Evolutionary conservation across 1,284 basidiomycete species (phyloP), one percentile per base, ranked within the genome.

Genomic region (Taiwanofungus camphoratus): DNA sequence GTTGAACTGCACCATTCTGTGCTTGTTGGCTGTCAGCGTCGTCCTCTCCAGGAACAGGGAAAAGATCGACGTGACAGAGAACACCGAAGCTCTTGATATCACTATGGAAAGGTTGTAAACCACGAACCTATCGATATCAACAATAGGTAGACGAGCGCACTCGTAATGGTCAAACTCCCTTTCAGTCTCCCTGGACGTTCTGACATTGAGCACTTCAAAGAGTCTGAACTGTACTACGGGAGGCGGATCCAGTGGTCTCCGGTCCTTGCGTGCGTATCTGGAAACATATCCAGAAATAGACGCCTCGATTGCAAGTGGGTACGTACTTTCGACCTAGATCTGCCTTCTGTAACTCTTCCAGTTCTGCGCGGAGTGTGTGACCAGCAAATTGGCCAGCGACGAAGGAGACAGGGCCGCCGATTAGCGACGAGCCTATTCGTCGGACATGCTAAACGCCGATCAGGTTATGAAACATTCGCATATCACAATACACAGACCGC

Each of bases 21-120:
- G 22, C 23, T 36, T 31, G 11, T 23, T 19, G 29, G 39, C 12
- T 5, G 24, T 42, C 19, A 27, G 24, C 15, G 24, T 13, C 22
- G 15, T 56, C 54, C 23, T 55, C 37, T 3, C 56, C 55, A 19
- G 69, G 68, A 5, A 77, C 70, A 3, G 74, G 73, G 49, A 79
- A 82, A 18, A 83, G 66, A 60, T 83, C 80, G 32, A 79, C 76
- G 4, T 76, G 77, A 56, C 80, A 82, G 3, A 83, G 58, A n/a
- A 82, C 64, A 9, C 78, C 78, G 22, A 76, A 66, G 4, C 63
- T 65, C 41, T 68, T 64, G 35, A 74, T 54, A 26, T 71, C 69
- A 24, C 74, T 77, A 46, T 5, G 37, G 31, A 33, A 53, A 22
- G 46, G 34, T 24, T 29, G 21, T 15, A 21, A 39, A 31, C 35